Percentiles rank a stretch among this genome's conserved stretches.
phyloP scores from a whole-genome alignment of 371 early-diverging fungal genomes.

The Rhizopus microsporus region DNA sequence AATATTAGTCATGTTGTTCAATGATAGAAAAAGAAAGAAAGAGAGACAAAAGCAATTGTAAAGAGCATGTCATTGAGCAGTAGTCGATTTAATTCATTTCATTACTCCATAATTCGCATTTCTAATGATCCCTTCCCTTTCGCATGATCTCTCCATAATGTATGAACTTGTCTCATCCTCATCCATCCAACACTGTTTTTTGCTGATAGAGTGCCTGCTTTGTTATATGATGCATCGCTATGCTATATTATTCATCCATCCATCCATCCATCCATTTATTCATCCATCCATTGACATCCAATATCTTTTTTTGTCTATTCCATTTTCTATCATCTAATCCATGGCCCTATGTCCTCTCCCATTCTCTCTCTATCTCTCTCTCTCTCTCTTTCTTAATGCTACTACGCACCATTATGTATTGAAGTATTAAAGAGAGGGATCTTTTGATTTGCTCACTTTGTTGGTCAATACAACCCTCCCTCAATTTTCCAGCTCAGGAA shows the following conservation, averaged over 20 bases:
- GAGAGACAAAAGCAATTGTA: background rate
- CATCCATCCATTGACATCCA: slow-evolving; percentile 6
- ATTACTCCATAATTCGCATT: background rate
- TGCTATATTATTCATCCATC: slow-evolving; percentile 7
- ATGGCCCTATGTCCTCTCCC: background rate
- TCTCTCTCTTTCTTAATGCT: background rate
- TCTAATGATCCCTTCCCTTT: background rate
- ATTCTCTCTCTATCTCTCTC: slow-evolving; percentile 4
- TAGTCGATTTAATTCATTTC: background rate
- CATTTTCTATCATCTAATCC: background rate
- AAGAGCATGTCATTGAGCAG: background rate
- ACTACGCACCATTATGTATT: slow-evolving; percentile 30
- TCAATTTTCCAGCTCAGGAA: slow-evolving; percentile 7
- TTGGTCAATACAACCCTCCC: slow-evolving; percentile 8
- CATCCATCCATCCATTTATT: slow-evolving; percentile 13
- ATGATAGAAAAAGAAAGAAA: background rate
- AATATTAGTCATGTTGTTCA: background rate
- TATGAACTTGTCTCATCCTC: background rate
- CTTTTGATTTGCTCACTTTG: slow-evolving; percentile 10
- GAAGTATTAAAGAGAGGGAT: slow-evolving; percentile 29
- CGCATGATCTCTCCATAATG: slow-evolving; percentile 20
- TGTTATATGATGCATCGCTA: background rate
- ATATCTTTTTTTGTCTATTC: no score
- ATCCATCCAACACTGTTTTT: background rate
- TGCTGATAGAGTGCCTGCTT: background rate